Base-by-base conservation (phyloP, 2,329 filamentous ascomycete species). In the Tricladium varicosporioides region DNA sequence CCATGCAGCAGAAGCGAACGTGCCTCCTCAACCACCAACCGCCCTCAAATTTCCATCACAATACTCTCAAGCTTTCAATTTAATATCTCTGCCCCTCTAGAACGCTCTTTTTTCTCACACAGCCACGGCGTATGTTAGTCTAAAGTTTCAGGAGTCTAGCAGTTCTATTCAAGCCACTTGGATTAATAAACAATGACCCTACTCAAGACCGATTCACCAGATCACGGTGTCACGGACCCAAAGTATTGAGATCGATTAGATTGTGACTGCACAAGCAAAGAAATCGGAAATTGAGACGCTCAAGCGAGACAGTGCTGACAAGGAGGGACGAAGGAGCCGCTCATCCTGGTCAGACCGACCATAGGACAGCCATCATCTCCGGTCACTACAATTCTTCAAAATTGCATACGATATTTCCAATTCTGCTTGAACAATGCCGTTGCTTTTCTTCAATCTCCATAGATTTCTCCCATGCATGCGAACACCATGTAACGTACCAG, bases 121-220 rank as follows among this genome's bases (percentile, higher is more conserved):
- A 48, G 45, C 45, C 45, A 44, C 49, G 44, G 36, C 4, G 36
- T 40, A 10, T 40, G 11, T 4, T 13, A 40, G 36, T 10, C n/a
- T 40, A 4, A 10, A 2, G 11, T 13, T 13, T 40, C 10, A 48
- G 22, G 19, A n/a, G 5, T 22, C 46, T 31, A 48, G 22, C 15
- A 48, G 43, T 43, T 33, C 16, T 19, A 11, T 27, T 43, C 22
- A 44, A 32, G 51, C 42, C 56, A 55, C 52, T 52, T 43, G 19
- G 56, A 55, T 52, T 52, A 33, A 36, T 48, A 32, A 1, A 31
- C 18, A 11, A 33, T 40, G 36, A 10, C 36, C 36, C 36, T 40
- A 13, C 11, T 40, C 36, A 40, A n/a, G n/a, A 40, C 36, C 11
- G 36, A 40, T 40, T 13, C 36, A 46, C 43, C 13, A 15, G 43